Percentiles rank a stretch among this genome's conserved stretches.
phyloP scores from a whole-genome alignment of 495 filamentous ascomycete species.

The Aspergillus haitiensis region DNA sequence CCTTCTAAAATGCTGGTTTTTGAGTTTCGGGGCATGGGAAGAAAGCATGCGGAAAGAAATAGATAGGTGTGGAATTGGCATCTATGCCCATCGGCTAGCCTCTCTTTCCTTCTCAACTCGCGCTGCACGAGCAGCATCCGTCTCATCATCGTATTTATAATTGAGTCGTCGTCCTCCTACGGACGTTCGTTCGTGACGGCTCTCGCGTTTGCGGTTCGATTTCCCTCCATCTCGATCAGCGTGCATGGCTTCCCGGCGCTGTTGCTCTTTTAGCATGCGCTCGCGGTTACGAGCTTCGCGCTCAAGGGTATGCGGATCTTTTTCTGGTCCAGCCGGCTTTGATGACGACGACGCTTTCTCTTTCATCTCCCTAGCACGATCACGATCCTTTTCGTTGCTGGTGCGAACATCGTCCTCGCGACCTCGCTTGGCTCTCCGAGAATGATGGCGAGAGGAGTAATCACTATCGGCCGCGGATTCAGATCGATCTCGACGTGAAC shows the following conservation, averaged over 20 bases:
- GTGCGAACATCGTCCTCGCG: conserved; percentile 32
- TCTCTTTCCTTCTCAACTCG: conserved; percentile 52
- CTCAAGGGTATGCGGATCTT: conserved; percentile 73
- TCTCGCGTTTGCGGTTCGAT: conserved; percentile 51
- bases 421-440: conserved; percentile 43
- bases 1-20: neutral
- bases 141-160: conserved; percentile 61
- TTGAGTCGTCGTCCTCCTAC: conserved; percentile 50
- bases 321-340: conserved; percentile 39
- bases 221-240: conserved; percentile 48
- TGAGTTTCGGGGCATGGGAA: neutral
- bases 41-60: neutral
- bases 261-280: conserved; percentile 72
- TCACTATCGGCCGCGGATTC: conserved; percentile 41
- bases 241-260: conserved; percentile 62
- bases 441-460: conserved; percentile 38
- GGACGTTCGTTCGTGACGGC: conserved; percentile 46
- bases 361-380: conserved; percentile 21
- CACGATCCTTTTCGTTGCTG: conserved; percentile 18
- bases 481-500: conserved; percentile 53
- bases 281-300: conserved; percentile 76
- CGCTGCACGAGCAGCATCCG: conserved; percentile 41
- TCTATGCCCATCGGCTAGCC: conserved; percentile 35
- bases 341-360: conserved; percentile 19
- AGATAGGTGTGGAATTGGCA: neutral